Evolutionary conservation across 768 basidiomycete genomes (phyloP), one percentile per base, ranked within the genome.

Genomic region (Psilocybe azurescens): DNA sequence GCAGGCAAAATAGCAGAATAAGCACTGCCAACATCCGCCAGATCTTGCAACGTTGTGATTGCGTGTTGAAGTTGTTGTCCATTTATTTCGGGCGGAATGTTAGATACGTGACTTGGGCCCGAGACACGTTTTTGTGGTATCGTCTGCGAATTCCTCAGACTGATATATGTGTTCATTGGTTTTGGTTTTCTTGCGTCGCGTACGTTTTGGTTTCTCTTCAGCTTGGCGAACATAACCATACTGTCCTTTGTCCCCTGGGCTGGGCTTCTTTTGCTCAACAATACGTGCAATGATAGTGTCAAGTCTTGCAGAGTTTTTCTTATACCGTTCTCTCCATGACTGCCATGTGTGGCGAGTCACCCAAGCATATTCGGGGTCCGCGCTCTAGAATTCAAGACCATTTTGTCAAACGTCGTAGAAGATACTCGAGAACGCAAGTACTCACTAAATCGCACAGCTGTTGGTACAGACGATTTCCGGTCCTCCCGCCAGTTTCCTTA

Each of bases 271-370:
- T 70, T 87, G 81, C 29, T 86, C 87, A 1, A 94, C 90, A 11
- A 93, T 86, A 4, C 77, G 77, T 1, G 85, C 73, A 56, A 94
- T 93, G 57, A 84, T 74, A 10, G 69, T 69, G 69, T 94, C 91
- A 39, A 94, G 80, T 9, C 91, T 86, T 6, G 76, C 70, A 0
- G 90, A 78, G 62, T 94, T 89, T 74, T 94, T 94, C 79, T 94
- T 93, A 78, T 94, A 94, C 30, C 93, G 82, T 70, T 94, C 92
- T 29, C 93, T 85, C 92, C 92, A 94, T 14, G 92, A 94, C 65
- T 93, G 91, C 92, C 92, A 94, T 2, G 91, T 93, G 71, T 94
- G 92, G 14, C 91, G 87, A 28, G 79, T 81, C 18, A 93, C 93
- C 92, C 92, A 94, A 0, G 83, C 79, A 67, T 86, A 93, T 64